Evolutionary conservation across 163 green algal species (phyloP).

Genomic region (Scenedesmus sp.): DNA sequence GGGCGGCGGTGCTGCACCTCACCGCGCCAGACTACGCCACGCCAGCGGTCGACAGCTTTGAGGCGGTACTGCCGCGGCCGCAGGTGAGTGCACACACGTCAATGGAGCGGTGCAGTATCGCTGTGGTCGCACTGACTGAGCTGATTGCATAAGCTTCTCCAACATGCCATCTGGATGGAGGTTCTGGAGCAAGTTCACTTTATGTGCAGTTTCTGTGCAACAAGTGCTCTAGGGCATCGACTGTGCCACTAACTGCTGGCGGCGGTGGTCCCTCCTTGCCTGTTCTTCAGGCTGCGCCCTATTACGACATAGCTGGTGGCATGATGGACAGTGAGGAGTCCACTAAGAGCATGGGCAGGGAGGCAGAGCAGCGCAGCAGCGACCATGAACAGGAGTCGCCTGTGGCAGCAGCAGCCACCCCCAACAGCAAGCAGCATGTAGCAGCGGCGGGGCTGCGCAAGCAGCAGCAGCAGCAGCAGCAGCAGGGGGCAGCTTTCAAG

Average conservation of each 20-base stretch:
- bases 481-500: background rate
- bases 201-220: background rate
- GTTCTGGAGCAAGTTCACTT: background rate
- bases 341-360: background rate
- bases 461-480: background rate
- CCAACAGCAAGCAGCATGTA: background rate
- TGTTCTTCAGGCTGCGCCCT: conserved; percentile 1
- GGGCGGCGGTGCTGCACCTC: conserved; percentile 83
- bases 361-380: background rate
- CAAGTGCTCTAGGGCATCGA: background rate
- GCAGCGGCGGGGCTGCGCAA: background rate
- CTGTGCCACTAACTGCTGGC: background rate
- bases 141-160: too few relatives aligned
- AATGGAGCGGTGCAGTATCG: background rate
- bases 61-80: conserved; percentile 69
- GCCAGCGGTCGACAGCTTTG: conserved; percentile 67
- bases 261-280: background rate
- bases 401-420: background rate
- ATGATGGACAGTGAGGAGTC: background rate
- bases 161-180: too few relatives aligned
- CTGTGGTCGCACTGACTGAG: background rate
- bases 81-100: background rate
- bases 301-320: background rate
- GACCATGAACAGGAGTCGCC: background rate
- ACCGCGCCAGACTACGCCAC: conserved; percentile 58